Percentiles rank a stretch among this genome's conserved stretches.
Evolutionary conservation across 2,329 filamentous ascomycete species (phyloP).

Genomic region (Colletotrichum tropicicola): DNA sequence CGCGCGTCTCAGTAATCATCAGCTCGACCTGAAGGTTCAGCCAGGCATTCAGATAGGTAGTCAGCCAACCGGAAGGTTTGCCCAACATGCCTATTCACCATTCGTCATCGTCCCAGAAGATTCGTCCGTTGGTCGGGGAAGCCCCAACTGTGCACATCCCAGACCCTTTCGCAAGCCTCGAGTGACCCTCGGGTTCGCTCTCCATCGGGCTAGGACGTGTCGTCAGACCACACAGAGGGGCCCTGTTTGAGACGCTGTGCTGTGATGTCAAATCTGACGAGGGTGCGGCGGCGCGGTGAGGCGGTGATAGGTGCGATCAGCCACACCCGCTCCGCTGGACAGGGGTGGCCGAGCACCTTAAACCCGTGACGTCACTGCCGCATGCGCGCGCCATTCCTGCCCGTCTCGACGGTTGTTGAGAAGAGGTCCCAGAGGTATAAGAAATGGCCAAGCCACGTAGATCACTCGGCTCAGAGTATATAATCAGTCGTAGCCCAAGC

Average conservation of each 20-base stretch:
- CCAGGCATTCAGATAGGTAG: too few relatives aligned
- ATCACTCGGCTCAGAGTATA: background rate
- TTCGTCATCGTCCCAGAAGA: too few relatives aligned
- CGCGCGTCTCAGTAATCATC: too few relatives aligned
- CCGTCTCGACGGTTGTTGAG: background rate
- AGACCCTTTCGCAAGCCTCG: too few relatives aligned
- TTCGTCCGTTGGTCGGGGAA: too few relatives aligned
- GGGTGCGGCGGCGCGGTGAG: background rate
- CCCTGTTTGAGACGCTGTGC: slow-evolving; percentile 5
- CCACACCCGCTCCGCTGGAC: slow-evolving; percentile 5
- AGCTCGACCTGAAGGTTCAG: too few relatives aligned
- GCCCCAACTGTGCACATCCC: background rate
- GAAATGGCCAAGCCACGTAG: background rate
- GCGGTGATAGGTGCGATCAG: slow-evolving; percentile 23
- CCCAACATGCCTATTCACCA: too few relatives aligned
- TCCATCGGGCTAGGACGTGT: background rate
- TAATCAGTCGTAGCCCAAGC: background rate
- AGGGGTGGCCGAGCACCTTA: background rate
- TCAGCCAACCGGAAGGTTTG: too few relatives aligned
- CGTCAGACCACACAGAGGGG: background rate
- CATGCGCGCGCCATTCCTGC: background rate
- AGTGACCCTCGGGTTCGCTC: too few relatives aligned
- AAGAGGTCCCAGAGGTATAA: background rate
- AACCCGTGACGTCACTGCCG: slow-evolving; percentile 12
- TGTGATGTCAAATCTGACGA: slow-evolving; percentile 19